phyloP scores from a whole-genome alignment of 2,329 filamentous ascomycete genomes.

The Botryotinia globosa region DNA sequence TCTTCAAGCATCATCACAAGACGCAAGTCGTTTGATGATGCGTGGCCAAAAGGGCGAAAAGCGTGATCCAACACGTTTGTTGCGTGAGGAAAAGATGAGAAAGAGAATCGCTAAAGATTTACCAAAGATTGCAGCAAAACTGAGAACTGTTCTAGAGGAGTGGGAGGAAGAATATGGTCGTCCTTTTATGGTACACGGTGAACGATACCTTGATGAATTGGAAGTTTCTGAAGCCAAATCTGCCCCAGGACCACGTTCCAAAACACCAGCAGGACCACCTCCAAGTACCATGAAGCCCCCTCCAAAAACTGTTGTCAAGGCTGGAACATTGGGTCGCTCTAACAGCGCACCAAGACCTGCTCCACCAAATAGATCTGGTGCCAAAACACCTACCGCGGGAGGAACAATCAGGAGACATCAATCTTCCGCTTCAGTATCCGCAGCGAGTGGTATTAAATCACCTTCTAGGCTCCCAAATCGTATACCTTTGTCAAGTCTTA shows the following conservation, averaged over 20 bases:
- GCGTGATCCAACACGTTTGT: slow-evolving; percentile 87
- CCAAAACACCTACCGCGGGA: slow-evolving; percentile 55
- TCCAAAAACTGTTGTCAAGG: slow-evolving; percentile 26
- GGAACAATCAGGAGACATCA: slow-evolving; percentile 37
- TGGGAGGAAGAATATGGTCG: slow-evolving; percentile 95
- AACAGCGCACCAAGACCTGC: slow-evolving; percentile 33
- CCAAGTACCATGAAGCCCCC: slow-evolving; percentile 42
- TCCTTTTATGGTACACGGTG: slow-evolving; percentile 88
- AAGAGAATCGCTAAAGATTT: slow-evolving; percentile 96
- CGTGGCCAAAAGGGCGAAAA: slow-evolving; percentile 91
- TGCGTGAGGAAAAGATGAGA: slow-evolving; percentile 97
- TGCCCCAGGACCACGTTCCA: slow-evolving; percentile 63
- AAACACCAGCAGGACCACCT: slow-evolving; percentile 67
- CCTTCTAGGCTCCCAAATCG: slow-evolving; percentile 69
- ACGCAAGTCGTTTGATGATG: slow-evolving; percentile 88
- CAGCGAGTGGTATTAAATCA: slow-evolving; percentile 43
- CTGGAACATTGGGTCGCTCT: slow-evolving; percentile 32
- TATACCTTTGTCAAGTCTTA: slow-evolving; percentile 65
- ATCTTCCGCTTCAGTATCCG: slow-evolving; percentile 24
- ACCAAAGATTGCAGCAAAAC: slow-evolving; percentile 83
- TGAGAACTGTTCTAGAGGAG: slow-evolving; percentile 73
- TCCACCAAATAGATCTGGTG: slow-evolving; percentile 34
- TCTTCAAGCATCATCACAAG: slow-evolving; percentile 84
- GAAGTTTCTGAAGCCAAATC: slow-evolving; percentile 60
- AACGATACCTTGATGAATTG: slow-evolving; percentile 85